These are phyloP conservation scores for Elsinoe perseae DNA, from an alignment of 2,329 filamentous ascomycete species.

Conservation along the genomic window DNA sequence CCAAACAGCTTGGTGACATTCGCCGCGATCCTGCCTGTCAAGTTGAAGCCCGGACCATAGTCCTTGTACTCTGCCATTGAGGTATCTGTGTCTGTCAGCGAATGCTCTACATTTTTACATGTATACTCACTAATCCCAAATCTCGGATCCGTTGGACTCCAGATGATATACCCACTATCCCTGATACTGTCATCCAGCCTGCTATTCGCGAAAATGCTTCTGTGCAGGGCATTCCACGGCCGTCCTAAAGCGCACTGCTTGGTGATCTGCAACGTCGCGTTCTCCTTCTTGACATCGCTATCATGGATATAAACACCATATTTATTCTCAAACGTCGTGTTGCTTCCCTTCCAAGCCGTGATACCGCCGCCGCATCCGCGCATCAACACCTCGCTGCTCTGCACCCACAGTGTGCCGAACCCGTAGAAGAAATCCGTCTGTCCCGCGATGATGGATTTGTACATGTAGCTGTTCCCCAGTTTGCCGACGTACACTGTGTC, in stretches of 20 bases:
- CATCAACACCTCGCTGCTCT: constrained; percentile 47
- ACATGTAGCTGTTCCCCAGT: constrained; percentile 58
- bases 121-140: constrained; percentile 27
- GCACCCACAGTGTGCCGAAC: constrained; percentile 57
- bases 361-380: constrained; percentile 59
- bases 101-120: background rate
- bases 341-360: constrained; percentile 61
- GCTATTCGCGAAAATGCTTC: constrained; percentile 49
- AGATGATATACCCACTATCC: constrained; percentile 49
- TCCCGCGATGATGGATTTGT: constrained; percentile 52
- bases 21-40: constrained; percentile 36
- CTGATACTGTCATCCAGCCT: constrained; percentile 50
- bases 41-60: constrained; percentile 49
- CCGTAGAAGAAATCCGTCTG: constrained; percentile 63
- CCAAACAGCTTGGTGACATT: constrained; percentile 44
- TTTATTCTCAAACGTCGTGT: constrained; percentile 58
- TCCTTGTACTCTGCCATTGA: constrained; percentile 50
- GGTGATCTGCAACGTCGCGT: constrained; percentile 37
- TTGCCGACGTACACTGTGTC: constrained; percentile 63
- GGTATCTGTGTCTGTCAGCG: constrained; percentile 31
- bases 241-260: constrained; percentile 51
- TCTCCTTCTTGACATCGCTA: constrained; percentile 48
- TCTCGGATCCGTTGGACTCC: constrained; percentile 39
- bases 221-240: constrained; percentile 54
- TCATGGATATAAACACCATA: constrained; percentile 59